Evolutionary conservation across 805 yeast genomes (phyloP), one percentile per base, ranked within the genome.

Genomic region (Ogataea nonfermentans): DNA sequence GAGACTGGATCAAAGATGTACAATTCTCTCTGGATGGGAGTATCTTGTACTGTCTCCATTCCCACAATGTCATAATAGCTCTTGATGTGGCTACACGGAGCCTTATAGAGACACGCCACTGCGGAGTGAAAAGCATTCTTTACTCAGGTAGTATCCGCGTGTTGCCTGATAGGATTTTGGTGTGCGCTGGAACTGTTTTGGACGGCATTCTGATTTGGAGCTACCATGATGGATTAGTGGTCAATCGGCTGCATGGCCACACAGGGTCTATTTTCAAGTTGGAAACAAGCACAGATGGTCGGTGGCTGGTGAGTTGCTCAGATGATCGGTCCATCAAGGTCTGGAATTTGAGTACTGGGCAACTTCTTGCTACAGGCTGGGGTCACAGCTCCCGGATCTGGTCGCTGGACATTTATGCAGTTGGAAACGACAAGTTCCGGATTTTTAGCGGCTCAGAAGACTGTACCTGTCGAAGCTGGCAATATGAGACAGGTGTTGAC

Each of bases 361-460:
- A 63, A 9, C 62, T 79, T 24, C 50, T 84, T 27, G 84, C 91
- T 1, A 76, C 80, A 19, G 97, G 96, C 0, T 93, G 97, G 97
- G 99, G 98, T 10, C 99, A 93, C 57, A 81, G 84, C 1, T 91
- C 98, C 0, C 75, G 99, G 56, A 90, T 93, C 28, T 93, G 99
- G 99, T 74, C 76, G 29, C 65, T 91, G 31, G 70, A 70, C 35
- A 86, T 87, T 55, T 74, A 67, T 42, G 63, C 65, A 5, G 50
- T 59, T 12, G 62, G 61, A 31, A 42, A 45, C 4, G 27, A 35
- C 13, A 47, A 46, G 4, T 48, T 55, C 49, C 59, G 65, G 4
- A 51, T 81, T 1, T 66, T 87, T 11, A 79, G 95, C 59, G 78
- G 81, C 17, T 81, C 95, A 5, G 99, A 93, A 59, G 99, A 93